Evolutionary conservation across 2,329 filamentous ascomycete species (phyloP), one percentile per base, ranked within the genome.

Genomic region (Phialocephala subalpina): DNA sequence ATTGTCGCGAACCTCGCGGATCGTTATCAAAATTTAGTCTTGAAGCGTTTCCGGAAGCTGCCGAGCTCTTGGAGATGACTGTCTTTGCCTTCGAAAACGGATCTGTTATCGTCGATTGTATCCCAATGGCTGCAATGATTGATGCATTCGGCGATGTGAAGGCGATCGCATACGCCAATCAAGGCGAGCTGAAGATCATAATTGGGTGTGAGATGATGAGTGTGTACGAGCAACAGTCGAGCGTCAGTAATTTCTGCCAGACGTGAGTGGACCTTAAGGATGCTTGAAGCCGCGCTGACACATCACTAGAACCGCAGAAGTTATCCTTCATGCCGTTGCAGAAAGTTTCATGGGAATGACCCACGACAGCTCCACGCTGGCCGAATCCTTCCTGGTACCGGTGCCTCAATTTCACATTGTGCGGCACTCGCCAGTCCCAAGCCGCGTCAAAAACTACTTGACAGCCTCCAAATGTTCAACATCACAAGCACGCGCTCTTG

Each of bases 31-130:
- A 65, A 49, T 69, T 74, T 62, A 68, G 67, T 49, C 62, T 73
- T 47, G 79, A 82, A 66, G 83, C 83, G 1, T 85, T 84, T 62
- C 83, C 80, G 3, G 73, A 77, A 29, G 75, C 77, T 0, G 71
- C 74, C 3, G 69, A 76, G 0, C 73, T 82, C 1, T 68, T 81
- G 38, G 70, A 69, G 33, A 59, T 67, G n/a, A 53, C 66, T 1
- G 40, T 66, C 35, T 60, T 62, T 40, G 65, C 64, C 8, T 73
- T 74, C 22, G 67, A 73, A 29, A 60, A 63, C 29, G 69, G 70
- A n/a, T 66, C 67, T 33, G 58, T 72, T 22, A 58, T 73, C 42
- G 27, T 74, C 47, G 70, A 74, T 56, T 70, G 68, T 55, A 67
- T 74, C n/a, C 58, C 71, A 9, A 66, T 68, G 55, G 61, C 58